Conservation (phyloP, 805 yeast genomes). For the Wickerhamiella kurtzmanii region DNA sequence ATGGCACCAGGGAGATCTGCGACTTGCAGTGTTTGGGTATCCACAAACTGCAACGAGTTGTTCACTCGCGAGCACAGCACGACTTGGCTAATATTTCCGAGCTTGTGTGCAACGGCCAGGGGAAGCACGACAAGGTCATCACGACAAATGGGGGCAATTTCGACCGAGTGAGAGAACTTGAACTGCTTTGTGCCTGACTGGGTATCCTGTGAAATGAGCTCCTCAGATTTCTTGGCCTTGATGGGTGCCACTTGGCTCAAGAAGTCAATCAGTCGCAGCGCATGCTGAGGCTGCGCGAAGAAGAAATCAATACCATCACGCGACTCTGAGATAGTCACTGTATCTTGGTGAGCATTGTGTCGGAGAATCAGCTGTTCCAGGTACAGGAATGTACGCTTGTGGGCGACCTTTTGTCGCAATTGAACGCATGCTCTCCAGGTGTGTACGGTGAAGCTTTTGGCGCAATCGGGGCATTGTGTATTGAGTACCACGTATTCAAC, state of each 20-base stretch:
- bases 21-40: conserved; percentile 60
- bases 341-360: conserved; percentile 85
- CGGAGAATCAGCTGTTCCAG: conserved; percentile 83
- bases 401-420: conserved; percentile 88
- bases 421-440: conserved; percentile 97
- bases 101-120: conserved; percentile 56
- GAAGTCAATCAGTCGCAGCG: conserved; percentile 84
- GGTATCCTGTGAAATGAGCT: conserved; percentile 75
- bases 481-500: conserved; percentile 89
- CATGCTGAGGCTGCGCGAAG: conserved; percentile 77
- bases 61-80: conserved; percentile 74
- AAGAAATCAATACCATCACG: conserved; percentile 88
- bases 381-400: conserved; percentile 84
- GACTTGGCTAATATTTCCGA: conserved; percentile 68
- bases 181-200: conserved; percentile 80
- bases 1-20: conserved; percentile 60
- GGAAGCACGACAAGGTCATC: conserved; percentile 87
- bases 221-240: conserved; percentile 70
- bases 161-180: conserved; percentile 80
- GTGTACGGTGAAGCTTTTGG: conserved; percentile 80
- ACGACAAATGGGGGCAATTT: conserved; percentile 85
- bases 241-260: conserved; percentile 69
- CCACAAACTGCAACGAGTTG: conserved; percentile 68
- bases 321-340: conserved; percentile 77
- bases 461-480: conserved; percentile 96